A percentile compares a stretch with the other conserved stretches of the same genome.
These are phyloP conservation scores for Platanus orientalis DNA, from an alignment of 164 flowering plant genomes.

Conservation along the genomic window DNA sequence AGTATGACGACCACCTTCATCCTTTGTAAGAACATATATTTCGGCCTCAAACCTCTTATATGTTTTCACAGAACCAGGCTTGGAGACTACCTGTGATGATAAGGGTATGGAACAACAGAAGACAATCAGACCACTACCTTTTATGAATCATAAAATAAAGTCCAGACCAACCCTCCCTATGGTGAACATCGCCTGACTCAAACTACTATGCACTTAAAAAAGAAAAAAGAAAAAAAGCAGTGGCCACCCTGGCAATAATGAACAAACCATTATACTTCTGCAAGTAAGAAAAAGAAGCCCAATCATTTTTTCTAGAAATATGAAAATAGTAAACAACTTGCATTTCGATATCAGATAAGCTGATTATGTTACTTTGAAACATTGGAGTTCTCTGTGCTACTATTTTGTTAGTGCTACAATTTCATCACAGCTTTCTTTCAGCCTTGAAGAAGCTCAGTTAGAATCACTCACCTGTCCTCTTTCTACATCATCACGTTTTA, in stretches of 20 bases:
- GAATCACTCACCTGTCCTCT: constrained; percentile 73
- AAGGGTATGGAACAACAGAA: neutral
- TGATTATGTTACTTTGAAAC: neutral
- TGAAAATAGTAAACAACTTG: neutral
- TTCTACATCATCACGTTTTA: constrained; percentile 81
- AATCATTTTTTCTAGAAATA: neutral
- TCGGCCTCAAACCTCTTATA: constrained; percentile 90
- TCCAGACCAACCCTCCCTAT: too few species aligned
- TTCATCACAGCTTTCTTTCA: neutral
- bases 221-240: neutral
- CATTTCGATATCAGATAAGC: neutral
- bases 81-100: constrained; percentile 69
- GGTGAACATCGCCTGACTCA: neutral
- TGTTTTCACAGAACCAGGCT: constrained; percentile 74
- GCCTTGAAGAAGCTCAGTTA: neutral
- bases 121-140: neutral
- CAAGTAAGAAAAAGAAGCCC: neutral
- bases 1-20: constrained; percentile 99
- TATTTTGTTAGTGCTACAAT: neutral
- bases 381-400: neutral
- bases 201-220: neutral
- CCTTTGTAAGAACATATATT: constrained; percentile 92
- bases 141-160: neutral
- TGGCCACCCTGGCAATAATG: neutral
- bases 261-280: neutral